Evolutionary conservation across 108 stramenopile genomes (phyloP).

Genomic region (Bacterosira constricta): DNA sequence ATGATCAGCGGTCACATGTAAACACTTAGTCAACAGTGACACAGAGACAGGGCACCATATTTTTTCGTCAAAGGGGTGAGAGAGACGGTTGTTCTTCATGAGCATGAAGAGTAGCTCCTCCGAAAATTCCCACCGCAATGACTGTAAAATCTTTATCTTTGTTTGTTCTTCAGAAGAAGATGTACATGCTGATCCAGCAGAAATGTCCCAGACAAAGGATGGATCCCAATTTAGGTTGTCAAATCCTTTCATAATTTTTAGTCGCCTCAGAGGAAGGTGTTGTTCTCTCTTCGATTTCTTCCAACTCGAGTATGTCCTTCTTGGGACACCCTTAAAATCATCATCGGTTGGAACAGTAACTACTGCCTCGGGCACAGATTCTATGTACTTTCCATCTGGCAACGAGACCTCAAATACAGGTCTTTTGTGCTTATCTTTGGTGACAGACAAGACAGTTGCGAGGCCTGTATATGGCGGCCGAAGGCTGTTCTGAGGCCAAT

Average conservation of each 20-base stretch:
- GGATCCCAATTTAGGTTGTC: conserved; percentile 21
- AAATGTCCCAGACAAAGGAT: neutral
- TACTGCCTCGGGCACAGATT: conserved; percentile 23
- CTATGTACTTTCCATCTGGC: conserved; percentile 13
- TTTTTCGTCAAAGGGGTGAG: conserved; percentile 9
- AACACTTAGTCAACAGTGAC: conserved; percentile 8
- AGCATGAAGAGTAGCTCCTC: conserved; percentile 31
- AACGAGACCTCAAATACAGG: neutral
- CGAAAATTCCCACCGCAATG: conserved; percentile 21
- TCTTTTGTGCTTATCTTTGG: conserved; percentile 14
- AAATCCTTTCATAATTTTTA: neutral
- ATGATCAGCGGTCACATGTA: conserved; percentile 16
- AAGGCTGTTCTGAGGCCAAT: conserved; percentile 18
- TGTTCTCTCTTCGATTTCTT: conserved; percentile 16
- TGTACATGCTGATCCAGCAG: neutral
- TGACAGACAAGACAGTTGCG: conserved; percentile 3
- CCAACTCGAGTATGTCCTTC: conserved; percentile 6
- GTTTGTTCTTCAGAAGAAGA: neutral
- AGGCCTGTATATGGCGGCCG: conserved; percentile 21
- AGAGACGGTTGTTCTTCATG: conserved; percentile 14
- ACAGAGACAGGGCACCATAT: conserved; percentile 27
- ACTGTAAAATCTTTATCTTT: neutral
- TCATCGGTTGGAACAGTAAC: conserved; percentile 24
- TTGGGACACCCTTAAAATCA: conserved; percentile 12
- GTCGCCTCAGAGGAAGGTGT: neutral